These are phyloP conservation scores for Myxozyma sirexii DNA, from an alignment of 805 yeast genomes.

Conservation along the genomic window DNA sequence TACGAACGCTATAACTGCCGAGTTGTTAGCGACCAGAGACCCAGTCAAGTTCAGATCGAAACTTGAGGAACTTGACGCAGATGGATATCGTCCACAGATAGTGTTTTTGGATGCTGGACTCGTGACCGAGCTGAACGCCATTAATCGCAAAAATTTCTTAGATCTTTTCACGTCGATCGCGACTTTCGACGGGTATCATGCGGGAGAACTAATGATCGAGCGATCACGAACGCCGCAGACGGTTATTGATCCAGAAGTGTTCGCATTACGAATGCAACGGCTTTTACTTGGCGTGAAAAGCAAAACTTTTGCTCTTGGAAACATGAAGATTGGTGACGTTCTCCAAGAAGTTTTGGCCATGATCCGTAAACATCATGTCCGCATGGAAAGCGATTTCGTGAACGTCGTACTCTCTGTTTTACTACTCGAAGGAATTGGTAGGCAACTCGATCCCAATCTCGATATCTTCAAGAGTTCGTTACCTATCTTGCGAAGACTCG, in stretches of 20 bases:
- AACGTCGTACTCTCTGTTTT: slow-evolving; percentile 93
- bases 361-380: slow-evolving; percentile 93
- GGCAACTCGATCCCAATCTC: slow-evolving; percentile 88
- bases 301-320: slow-evolving; percentile 89
- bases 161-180: slow-evolving; percentile 87
- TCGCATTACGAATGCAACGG: slow-evolving; percentile 83
- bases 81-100: slow-evolving; percentile 78
- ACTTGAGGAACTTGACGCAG: slow-evolving; percentile 52
- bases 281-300: slow-evolving; percentile 79
- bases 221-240: slow-evolving; percentile 93
- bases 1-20: slow-evolving; percentile 35
- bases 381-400: slow-evolving; percentile 96
- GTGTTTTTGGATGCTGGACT: slow-evolving; percentile 93
- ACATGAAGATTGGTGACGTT: slow-evolving; percentile 87
- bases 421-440: slow-evolving; percentile 90
- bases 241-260: slow-evolving; percentile 78
- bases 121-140: slow-evolving; percentile 81
- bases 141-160: slow-evolving; percentile 80
- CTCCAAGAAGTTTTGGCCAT: slow-evolving; percentile 82
- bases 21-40: slow-evolving; percentile 36
- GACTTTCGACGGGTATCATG: slow-evolving; percentile 88
- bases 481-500: slow-evolving; percentile 82
- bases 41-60: slow-evolving; percentile 34
- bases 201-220: slow-evolving; percentile 95
- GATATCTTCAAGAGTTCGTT: slow-evolving; percentile 86